Base-by-base conservation (phyloP, 1,284 basidiomycete species). In the Baeospora myosura region DNA sequence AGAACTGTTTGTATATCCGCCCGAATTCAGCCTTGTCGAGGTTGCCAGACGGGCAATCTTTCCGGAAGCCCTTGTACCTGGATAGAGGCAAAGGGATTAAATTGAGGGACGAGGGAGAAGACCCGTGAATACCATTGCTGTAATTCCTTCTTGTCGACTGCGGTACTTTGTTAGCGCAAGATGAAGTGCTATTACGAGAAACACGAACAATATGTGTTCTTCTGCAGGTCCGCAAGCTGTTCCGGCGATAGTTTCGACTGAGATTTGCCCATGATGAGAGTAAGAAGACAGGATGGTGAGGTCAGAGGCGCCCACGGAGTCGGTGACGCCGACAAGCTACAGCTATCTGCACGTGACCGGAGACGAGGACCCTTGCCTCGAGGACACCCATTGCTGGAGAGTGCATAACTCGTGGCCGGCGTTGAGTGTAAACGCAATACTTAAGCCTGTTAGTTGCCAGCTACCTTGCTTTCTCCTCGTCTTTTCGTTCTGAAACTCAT, bases 81-180 rank as follows among this genome's bases (percentile, higher is more conserved):
- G 45, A 30, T 22, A 41, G 5, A 50, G 49, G 40, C 45, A 49
- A 24, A 37, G 32, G 31, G 29, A 36, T 48, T 2, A 10, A 41
- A 91, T 37, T 44, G 45, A 24, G 26, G 41, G 8, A 40, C 32
- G 26, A 28, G 36, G 7, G 37, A 40, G 43, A 50, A 43, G 46
- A 40, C n/a, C n/a, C n/a, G n/a, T n/a, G n/a, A n/a, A n/a, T n/a
- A 88, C 95, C 96, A 99, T 76, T 98, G 94, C 71, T 98, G 95
- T 41, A 98, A 81, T 65, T 99, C 96, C 66, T 94, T 91, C 81
- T 98, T 97, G 75, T 98, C 96, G 64, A 99, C 96, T 98, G 63
- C 22, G 47, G 20, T 33, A 29, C 8, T 8, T 39, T 39, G 41
- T 43, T 35, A 49, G 40, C 49, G n/a, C n/a, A 47, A 45, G 44